Base-by-base conservation (phyloP, 2,329 filamentous ascomycete species). In the Talaromyces marneffei region DNA sequence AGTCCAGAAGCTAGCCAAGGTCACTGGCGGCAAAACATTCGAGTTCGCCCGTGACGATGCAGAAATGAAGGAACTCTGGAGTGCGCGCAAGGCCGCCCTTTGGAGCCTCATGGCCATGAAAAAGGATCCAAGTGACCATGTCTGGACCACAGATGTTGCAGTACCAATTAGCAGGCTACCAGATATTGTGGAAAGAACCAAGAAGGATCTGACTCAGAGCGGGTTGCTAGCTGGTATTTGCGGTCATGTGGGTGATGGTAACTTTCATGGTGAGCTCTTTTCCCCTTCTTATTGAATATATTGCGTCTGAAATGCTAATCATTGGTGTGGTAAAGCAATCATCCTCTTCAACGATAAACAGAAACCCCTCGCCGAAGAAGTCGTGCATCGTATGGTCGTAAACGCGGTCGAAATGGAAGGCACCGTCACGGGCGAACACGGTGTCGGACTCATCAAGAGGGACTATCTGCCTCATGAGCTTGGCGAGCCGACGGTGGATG, bases 141-240 rank as follows among this genome's bases (percentile, higher is more conserved):
- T 91, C 27, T 92, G 89, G 89, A 90, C 88, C 0, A 93, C 89
- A 0, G 90, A 93, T 70, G 89, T 92, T 20, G 89, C 89, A 0
- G 90, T 92, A 0, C 89, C 89, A 0, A 85, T 92, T 53, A 89
- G 85, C 16, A 79, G 81, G 40, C 76, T 93, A 64, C 85, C 89
- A 1, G 85, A 89, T 65, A 87, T 92, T 59, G 89, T 92, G 54
- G 86, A 89, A 64, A 79, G 84, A 54, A 89, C 87, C 0, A 89
- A 89, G 69, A 76, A 83, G 23, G 83, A 88, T 65, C 86, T 90
- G 48, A 79, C 76, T 8, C 79, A 82, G 65, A 85, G 85, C 31
- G 86, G 86, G 0, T 75, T 92, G 1, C 78, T 86, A 40, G 85
- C 81, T 23, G 83, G 82, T 42, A 88, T 90, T n/a, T 81, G 89